Base-by-base conservation (phyloP, 805 yeast species). In the Isabelozyma gotoi region DNA sequence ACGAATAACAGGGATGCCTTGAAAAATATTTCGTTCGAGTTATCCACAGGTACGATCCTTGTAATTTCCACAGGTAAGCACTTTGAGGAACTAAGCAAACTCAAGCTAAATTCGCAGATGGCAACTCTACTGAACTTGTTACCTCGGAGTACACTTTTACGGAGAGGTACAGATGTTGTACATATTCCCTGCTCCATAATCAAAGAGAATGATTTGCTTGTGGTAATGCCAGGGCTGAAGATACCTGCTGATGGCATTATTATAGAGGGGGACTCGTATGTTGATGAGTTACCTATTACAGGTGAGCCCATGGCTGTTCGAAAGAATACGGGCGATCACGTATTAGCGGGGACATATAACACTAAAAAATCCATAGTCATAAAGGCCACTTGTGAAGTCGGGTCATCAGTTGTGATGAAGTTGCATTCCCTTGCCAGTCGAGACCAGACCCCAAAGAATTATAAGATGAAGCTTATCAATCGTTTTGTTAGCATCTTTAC, bases 221-320 rank as follows among this genome's bases (percentile, higher is more conserved):
- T 43, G 4, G 46, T 43, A 4, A 43, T 33, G 40, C 46, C 46
- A 4, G 46, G 46, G 12, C 36, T 36, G 38, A 43, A 43, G 31
- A 34, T 43, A 11, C 46, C 46, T n/a, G 38, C 42, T 17, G 46
- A 43, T 29, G 46, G 46, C n/a, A 8, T 34, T 5, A 19, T 43
- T 27, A 18, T 39, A 14, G 33, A 34, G 15, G 46, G 46, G 10
- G 31, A 36, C 10, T 17, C 46, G 3, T 39, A 24, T 12, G 31
- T 43, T 17, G 46, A 43, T 17, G 46, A 43, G 27, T 39, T 43
- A 16, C 16, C 33, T 19, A 39, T 43, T 18, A 39, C 46, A 15
- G 46, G 46, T 14, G 46, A 43, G 31, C 43, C 46, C 10, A 21
- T 39, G 21, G 40, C 46, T 19, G 40, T 39, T 12, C 33, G 20